phyloP scores from a whole-genome alignment of 225 moss, liverwort and hornwort species.

The Sphagnum contortum region DNA sequence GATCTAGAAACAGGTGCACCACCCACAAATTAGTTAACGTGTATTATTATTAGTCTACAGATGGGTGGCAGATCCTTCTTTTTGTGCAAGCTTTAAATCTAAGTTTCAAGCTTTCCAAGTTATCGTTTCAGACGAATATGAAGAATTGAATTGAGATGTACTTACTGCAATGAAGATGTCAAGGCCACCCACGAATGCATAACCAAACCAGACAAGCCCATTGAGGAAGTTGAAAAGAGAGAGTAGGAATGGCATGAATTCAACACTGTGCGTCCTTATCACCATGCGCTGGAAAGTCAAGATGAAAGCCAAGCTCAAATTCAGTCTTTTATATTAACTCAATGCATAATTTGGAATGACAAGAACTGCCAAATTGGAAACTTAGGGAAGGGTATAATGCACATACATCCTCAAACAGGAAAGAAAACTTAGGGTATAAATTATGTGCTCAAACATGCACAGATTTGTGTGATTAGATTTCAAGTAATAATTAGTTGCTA shows the following conservation, averaged over 20 bases:
- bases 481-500: too few relatives aligned
- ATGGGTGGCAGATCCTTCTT: too few relatives aligned
- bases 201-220: slow-evolving; percentile 41
- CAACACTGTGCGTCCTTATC: slow-evolving; percentile 46
- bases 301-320: neutral
- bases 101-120: neutral
- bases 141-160: too few relatives aligned
- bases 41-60: too few relatives aligned
- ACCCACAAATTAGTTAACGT: neutral
- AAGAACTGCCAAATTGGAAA: too few relatives aligned
- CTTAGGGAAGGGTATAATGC: too few relatives aligned
- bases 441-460: too few relatives aligned
- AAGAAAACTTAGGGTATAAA: too few relatives aligned
- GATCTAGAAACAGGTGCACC: slow-evolving; percentile 20
- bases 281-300: slow-evolving; percentile 29
- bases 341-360: too few relatives aligned
- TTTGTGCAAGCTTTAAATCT: neutral
- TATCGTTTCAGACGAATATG: neutral
- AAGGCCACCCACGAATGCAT: slow-evolving; percentile 28
- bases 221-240: slow-evolving; percentile 48
- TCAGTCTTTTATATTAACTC: too few relatives aligned
- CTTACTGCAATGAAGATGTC: slow-evolving; percentile 56
- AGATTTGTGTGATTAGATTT: too few relatives aligned
- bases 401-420: too few relatives aligned
- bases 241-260: slow-evolving; percentile 55